phyloP scores from a whole-genome alignment of 176 grass and related monocot genomes.

The Phyllostachys edulis region DNA sequence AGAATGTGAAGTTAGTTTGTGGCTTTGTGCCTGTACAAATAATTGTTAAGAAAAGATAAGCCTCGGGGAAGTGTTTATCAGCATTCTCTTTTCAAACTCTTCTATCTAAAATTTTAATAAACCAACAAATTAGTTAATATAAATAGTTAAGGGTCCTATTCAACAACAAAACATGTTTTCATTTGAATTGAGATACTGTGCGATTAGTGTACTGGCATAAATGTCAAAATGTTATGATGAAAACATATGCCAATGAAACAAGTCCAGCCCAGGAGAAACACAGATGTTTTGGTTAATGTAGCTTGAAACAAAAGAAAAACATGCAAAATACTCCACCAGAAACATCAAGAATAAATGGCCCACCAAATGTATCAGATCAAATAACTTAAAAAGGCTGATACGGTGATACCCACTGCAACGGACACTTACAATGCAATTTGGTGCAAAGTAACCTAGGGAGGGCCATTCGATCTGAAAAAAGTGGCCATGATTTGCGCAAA shows the following conservation, averaged over 20 bases:
- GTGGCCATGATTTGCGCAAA: background rate
- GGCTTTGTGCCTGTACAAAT: background rate
- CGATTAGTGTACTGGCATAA: background rate
- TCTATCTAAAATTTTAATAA: background rate
- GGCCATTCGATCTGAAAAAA: background rate
- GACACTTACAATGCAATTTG: background rate
- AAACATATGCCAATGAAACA: background rate
- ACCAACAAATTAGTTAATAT: no score
- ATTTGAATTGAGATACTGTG: background rate
- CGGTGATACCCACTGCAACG: background rate
- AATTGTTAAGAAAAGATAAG: background rate
- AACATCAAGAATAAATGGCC: background rate
- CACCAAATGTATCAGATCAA: background rate
- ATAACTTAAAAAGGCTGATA: background rate
- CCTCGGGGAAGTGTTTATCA: background rate
- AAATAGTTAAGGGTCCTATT: no score
- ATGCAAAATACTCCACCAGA: background rate
- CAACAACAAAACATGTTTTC: no score
- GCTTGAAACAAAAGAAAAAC: background rate
- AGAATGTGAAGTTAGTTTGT: background rate
- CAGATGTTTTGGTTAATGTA: background rate
- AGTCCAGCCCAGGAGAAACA: background rate
- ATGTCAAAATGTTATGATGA: background rate
- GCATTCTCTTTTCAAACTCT: background rate
- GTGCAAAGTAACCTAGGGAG: background rate